These are phyloP conservation scores for Trapa bicornis DNA, from an alignment of 345 rosid genomes.

Conservation along the genomic window DNA sequence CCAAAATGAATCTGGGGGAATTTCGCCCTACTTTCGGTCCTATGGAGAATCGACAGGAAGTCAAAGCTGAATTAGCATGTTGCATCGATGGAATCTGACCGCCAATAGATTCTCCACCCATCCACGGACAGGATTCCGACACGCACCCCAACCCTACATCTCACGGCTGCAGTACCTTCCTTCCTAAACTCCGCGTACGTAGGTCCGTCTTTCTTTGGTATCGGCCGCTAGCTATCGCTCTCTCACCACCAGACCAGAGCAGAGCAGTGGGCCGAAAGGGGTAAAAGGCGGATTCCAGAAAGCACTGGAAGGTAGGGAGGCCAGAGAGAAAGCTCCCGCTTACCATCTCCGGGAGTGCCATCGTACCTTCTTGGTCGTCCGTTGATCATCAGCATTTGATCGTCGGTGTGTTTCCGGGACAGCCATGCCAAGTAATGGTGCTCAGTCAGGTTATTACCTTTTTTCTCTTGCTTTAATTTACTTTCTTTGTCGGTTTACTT, in stretches of 20 bases:
- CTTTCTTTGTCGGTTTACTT: not conserved
- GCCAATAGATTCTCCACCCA: not conserved
- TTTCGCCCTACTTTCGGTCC: too few relatives aligned
- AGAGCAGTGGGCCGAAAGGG: too few relatives aligned
- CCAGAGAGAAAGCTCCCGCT: too few relatives aligned
- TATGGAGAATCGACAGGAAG: too few relatives aligned
- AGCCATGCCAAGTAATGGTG: not conserved
- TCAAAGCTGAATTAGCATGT: not conserved
- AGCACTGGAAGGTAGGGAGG: too few relatives aligned
- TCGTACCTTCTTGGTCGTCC: too few relatives aligned
- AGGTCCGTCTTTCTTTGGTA: not conserved
- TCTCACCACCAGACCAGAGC: not conserved
- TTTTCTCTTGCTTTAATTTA: too few relatives aligned
- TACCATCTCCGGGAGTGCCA: too few relatives aligned
- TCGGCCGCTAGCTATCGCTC: not conserved
- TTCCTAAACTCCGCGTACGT: not conserved
- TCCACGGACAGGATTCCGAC: not conserved
- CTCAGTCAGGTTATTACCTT: not conserved
- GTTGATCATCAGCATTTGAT: not conserved
- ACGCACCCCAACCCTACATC: not conserved
- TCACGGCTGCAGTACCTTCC: not conserved
- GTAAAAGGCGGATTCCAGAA: too few relatives aligned
- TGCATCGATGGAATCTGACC: not conserved
- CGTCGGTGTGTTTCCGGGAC: not conserved
- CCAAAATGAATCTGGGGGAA: too few relatives aligned